phyloP scores from a whole-genome alignment of 495 filamentous ascomycete genomes.

The Pseudotulostoma volvatum region DNA sequence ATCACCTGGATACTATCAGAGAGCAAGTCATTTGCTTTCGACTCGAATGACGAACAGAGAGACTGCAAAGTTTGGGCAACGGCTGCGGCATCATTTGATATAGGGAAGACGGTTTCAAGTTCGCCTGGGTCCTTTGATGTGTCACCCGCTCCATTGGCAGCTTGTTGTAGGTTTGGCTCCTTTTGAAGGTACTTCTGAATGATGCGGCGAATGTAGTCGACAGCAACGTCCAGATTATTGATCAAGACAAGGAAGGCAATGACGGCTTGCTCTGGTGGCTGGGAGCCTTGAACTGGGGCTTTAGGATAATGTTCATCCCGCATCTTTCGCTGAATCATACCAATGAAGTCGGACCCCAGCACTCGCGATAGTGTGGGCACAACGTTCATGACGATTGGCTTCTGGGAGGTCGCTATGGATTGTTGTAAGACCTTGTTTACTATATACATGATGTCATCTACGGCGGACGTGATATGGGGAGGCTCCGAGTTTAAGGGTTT shows the following conservation, averaged over 20 bases:
- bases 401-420: constrained; percentile 70
- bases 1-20: constrained; percentile 66
- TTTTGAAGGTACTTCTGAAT: constrained; percentile 44
- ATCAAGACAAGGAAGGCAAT: constrained; percentile 79
- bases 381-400: constrained; percentile 54
- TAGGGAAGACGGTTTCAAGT: constrained; percentile 57
- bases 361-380: constrained; percentile 68
- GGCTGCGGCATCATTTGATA: constrained; percentile 50
- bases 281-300: constrained; percentile 50
- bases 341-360: constrained; percentile 84
- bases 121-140: constrained; percentile 11
- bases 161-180: constrained; percentile 15
- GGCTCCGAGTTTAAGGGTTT: constrained; percentile 52
- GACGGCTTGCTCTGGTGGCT: constrained; percentile 71
- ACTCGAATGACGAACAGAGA: constrained; percentile 52
- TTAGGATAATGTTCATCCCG: constrained; percentile 84
- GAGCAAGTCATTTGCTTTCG: constrained; percentile 66
- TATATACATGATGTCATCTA: constrained; percentile 99
- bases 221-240: constrained; percentile 83
- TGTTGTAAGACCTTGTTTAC: constrained; percentile 81
- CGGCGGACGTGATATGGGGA: constrained; percentile 85
- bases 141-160: constrained; percentile 7
- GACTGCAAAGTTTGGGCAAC: constrained; percentile 50
- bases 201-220: constrained; percentile 80
- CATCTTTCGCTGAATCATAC: constrained; percentile 96